These are phyloP conservation scores for Glutinoglossum americanum DNA, from an alignment of 495 filamentous ascomycete genomes.

Conservation along the genomic window DNA sequence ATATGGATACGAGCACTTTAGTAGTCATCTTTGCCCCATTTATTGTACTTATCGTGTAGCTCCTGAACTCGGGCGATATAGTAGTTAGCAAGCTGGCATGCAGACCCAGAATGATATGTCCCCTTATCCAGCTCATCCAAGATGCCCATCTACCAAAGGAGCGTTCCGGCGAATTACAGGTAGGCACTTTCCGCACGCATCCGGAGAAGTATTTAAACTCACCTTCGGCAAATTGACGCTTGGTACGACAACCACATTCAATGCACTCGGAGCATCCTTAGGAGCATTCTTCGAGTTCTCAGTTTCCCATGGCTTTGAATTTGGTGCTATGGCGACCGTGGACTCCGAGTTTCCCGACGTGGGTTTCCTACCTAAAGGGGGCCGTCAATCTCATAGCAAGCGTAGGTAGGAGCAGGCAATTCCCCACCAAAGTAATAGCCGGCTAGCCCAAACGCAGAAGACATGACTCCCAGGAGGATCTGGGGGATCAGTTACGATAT, in stretches of 20 bases:
- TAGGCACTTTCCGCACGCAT: not conserved
- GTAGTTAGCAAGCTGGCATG: not conserved
- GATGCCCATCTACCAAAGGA: not conserved
- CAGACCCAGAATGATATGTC: not conserved
- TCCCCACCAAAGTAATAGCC: conserved; percentile 60
- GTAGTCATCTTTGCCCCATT: conserved; percentile 74
- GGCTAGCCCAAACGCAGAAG: conserved; percentile 62
- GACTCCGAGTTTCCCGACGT: conserved; percentile 68
- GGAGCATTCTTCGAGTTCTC: conserved; percentile 45
- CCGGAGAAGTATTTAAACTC: conserved; percentile 6
- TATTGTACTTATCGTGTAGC: conserved; percentile 91
- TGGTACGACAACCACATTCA: conserved; percentile 85
- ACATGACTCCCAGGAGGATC: conserved; percentile 86
- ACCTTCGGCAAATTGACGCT: conserved; percentile 87
- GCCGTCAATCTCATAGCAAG: not conserved
- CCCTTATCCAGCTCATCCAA: not conserved
- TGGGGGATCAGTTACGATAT: conserved; percentile 16
- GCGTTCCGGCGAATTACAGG: not conserved
- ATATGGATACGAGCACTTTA: not conserved
- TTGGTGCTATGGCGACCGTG: conserved; percentile 45
- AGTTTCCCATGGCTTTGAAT: conserved; percentile 74
- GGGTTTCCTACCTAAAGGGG: conserved; percentile 47
- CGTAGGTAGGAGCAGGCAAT: not conserved
- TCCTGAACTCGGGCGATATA: conserved; percentile 25
- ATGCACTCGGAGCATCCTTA: conserved; percentile 78